Evolutionary conservation across 352 stramenopile genomes (phyloP), one percentile per base, ranked within the genome.

Genomic region (Chrysophaeum taylorii): DNA sequence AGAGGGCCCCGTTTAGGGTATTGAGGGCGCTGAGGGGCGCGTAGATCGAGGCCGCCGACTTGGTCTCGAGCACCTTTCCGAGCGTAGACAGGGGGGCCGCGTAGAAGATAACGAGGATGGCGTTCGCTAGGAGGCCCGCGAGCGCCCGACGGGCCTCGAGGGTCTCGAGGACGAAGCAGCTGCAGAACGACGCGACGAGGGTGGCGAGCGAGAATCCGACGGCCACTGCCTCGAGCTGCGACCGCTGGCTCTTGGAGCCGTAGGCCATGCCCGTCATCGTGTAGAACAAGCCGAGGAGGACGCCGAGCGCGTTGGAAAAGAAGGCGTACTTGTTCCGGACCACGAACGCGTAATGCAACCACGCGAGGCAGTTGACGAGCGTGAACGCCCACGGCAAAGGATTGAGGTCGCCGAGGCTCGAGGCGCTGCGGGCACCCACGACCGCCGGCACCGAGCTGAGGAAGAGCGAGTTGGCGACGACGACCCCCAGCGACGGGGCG

Each of bases 11-110:
- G 63, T 84, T 84, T 23, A 62, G 16, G 37, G 76, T 81, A 37
- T 81, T 86, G 60, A 81, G 81, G 15, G 81, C 41, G 78, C 85
- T 84, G n/a, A 78, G 84, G 31, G 69, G 77, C 50, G 79, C 64
- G 70, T 85, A 81, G 60, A 87, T 83, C 27, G 76, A 79, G 15
- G 69, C 31, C 18, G 78, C 80, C 31, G 70, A 75, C 72, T 73
- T 76, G 1, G 69, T 75, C 52, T 54, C 64, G 4, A 85, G 15
- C 0, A 87, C 42, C 69, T 43, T 63, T 33, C 64, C 15, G 39
- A 79, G 73, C 38, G 70, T 79, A 16, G 71, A 79, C 31, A 79
- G 52, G 14, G 73, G 73, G 31, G 73, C 75, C 9, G 52, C 48
- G 31, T 76, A 78, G 36, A 74, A 80, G 23, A 73, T 70, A 45